Base-by-base conservation (phyloP, 73 alveolate genomes). In the Blepharisma japonicum region DNA sequence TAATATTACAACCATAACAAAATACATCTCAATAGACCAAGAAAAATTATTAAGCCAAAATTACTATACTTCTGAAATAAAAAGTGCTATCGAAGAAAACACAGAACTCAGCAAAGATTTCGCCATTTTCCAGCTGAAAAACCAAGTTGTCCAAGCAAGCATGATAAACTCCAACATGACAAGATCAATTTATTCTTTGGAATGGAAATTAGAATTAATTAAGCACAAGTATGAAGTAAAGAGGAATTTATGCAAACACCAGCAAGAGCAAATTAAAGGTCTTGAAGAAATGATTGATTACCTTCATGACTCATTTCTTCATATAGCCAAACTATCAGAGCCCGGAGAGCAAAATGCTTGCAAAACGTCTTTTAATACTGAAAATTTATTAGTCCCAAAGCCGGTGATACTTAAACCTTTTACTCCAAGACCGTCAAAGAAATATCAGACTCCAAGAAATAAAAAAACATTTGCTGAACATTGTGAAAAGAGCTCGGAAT, bases 231-330 rank as follows among this genome's bases (percentile, higher is more conserved):
- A 61, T 39, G 11, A 25, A n/a, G 23, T 61, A 9, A 61, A 61
- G 23, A n/a, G 74, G 11, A 39, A 61, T 9, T 25, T 61, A 14
- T 61, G 74, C 23, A 14, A n/a, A 25, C 11, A 61, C 23, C 74
- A 61, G 23, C 74, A 61, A 25, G 74, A 61, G 5, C 74, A 61
- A 14, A 61, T 61, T 25, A 61, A 25, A 5, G 23, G 5, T 14
- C 74, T 61, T 61, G 74, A 61, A 61, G 74, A 61, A 61, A 61
- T 61, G 47, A 25, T 61, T 25, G 74, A 61, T 39, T 39, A 61
- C 4, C 74, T 61, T 25, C 74, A 61, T 61, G 46, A 61, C 3
- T 61, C 74, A 14, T 61, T 14, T 61, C 11, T 39, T 25, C 14
- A 25, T 14, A 61, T 61, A 8, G 74, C 23, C 46, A 61, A 25